These are phyloP conservation scores for Mucor piriformis DNA, from an alignment of 371 early-diverging fungal species.

Conservation along the genomic window DNA sequence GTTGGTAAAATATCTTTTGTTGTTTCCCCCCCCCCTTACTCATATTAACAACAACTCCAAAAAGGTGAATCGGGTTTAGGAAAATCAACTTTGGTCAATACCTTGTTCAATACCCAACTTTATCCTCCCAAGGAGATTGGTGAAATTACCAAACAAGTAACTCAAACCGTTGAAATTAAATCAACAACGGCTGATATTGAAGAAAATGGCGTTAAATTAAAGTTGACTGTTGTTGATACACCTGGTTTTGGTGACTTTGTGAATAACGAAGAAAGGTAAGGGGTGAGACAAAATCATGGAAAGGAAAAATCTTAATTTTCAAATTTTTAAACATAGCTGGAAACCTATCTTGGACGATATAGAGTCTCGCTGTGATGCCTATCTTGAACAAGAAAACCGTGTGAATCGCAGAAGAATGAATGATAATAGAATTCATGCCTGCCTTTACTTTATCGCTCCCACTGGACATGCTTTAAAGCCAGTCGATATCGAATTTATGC, in stretches of 20 bases:
- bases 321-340: too few relatives aligned
- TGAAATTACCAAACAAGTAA: constrained; percentile 78
- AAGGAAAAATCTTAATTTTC: too few relatives aligned
- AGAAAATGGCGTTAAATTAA: constrained; percentile 88
- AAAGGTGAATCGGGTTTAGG: constrained; percentile 96
- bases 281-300: too few relatives aligned
- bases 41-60: too few relatives aligned
- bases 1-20: constrained; percentile 63
- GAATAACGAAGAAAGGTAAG: constrained; percentile 91
- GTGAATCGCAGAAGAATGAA: constrained; percentile 83
- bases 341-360: constrained; percentile 94
- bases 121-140: constrained; percentile 60
- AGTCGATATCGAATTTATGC: constrained; percentile 96
- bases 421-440: constrained; percentile 96
- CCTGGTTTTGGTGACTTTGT: constrained; percentile 94
- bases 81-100: constrained; percentile 98
- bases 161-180: constrained; percentile 92
- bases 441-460: constrained; percentile 97
- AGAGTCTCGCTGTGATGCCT: constrained; percentile 92
- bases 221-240: constrained; percentile 92
- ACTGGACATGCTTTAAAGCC: constrained; percentile 93
- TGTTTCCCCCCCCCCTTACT: neutral
- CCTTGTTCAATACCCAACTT: constrained; percentile 88
- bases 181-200: constrained; percentile 83
- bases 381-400: constrained; percentile 90